Base-by-base conservation (phyloP, 371 early-diverging fungal species). In the Syncephalastrum contaminatum region DNA sequence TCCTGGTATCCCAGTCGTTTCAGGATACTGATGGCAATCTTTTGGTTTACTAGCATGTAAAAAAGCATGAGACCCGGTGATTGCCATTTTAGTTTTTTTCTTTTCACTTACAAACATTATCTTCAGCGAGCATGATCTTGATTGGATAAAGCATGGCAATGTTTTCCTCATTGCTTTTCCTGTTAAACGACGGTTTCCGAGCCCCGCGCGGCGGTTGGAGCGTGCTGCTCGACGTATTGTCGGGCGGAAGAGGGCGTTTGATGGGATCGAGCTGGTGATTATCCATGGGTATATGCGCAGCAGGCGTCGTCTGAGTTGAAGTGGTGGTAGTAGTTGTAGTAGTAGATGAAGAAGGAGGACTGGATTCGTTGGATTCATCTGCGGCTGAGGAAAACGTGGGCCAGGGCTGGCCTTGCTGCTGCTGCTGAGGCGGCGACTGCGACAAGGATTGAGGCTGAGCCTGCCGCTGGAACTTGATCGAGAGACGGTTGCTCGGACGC, bases 11-110 rank as follows among this genome's bases (percentile, higher is more conserved):
- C 84, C 16, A 83, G 54, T 36, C 82, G 59, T 54, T 77, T 80
- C 20, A 83, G 63, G 25, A 81, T 81, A 18, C 82, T 79, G 10
- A 79, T 69, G 15, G 82, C 82, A 51, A 84, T 77, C 51, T 77
- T 81, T 64, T 84, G 84, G 53, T 84, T 84, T 42, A 83, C 80
- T 72, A 56, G 27, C 2, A 30, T 30, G 22, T 14, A 52, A 42
- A 46, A 40, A 2, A 44, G 21, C 24, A 24, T 27, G 20, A 47
- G 46, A 18, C 20, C n/a, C 7, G 2, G 36, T 0, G 36, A 30
- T 2, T 10, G 3, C 0, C 0, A 43, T 24, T 51, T 12, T 40
- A 22, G 15, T 20, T 4, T 13, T 13, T 7, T 6, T 15, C 4
- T 30, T 5, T 30, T 30, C 16, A 60, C 69, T 64, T 68, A 75